Base-by-base conservation (phyloP, 2,329 filamentous ascomycete genomes). In the Lecanicillium sp. region DNA sequence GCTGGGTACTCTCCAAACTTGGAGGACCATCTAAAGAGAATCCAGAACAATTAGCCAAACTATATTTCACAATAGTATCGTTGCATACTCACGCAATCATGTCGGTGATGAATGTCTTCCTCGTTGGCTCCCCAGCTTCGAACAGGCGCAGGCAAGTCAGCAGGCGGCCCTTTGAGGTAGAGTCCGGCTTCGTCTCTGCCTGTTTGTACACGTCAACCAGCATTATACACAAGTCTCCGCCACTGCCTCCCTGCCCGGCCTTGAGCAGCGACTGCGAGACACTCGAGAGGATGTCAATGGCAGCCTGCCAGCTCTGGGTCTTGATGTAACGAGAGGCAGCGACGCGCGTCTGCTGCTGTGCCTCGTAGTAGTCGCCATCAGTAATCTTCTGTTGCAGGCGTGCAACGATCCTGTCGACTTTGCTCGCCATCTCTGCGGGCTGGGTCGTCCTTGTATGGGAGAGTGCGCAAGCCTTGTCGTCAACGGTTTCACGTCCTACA, bases 341-440 rank as follows among this genome's bases (percentile, higher is more conserved):
- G 39, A 96, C 89, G 46, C 92, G 87, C 49, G 95, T 87, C 69
- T 98, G 92, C 64, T 98, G 92, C 66, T 97, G 90, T 42, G 92
- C 92, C 74, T 98, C 92, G 69, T 98, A 98, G 73, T 79, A 96
- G 59, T 92, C 83, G 55, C 89, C 90, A 62, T 94, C 87, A 49
- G 79, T 72, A 62, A 95, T 95, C 63, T 87, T 90, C 63, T 84
- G 72, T 66, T 90, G 85, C 60, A 96, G 81, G 18, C 75, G 71
- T 41, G 69, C 58, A 50, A 79, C 76, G 60, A 79, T 79, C 33
- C 59, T 58, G 31, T 64, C 59, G 49, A 63, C 61, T 46, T 64
- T 64, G 53, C 47, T 62, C 37, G 61, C 58, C 61, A 64, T 64
- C n/a, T 25, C 7, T 25, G 11, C 11, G 7, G 22, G 11, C 22